Conservation (phyloP, 768 basidiomycete genomes). For the Tricholoma bakamatsutake region DNA sequence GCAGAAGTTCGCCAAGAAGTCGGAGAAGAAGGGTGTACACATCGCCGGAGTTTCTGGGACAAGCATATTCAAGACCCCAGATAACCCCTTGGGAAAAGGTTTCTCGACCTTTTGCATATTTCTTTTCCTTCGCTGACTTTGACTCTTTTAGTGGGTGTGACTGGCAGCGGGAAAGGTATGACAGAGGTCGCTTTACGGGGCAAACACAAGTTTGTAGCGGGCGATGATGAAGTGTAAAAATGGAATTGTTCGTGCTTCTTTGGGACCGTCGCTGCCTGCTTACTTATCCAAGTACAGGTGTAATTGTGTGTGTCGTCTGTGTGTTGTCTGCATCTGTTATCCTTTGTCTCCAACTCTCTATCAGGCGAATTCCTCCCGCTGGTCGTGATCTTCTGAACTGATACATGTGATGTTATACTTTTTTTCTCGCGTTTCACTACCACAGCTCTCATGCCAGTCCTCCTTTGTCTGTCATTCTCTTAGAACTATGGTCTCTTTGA, state of each 20-base stretch:
- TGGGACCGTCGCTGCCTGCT: not conserved
- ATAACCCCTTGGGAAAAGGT: constrained; percentile 86
- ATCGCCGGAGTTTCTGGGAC: constrained; percentile 86
- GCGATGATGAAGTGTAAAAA: constrained; percentile 38
- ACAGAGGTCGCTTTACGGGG: constrained; percentile 60
- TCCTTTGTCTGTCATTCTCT: constrained; percentile 8
- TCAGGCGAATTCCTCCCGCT: constrained; percentile 18
- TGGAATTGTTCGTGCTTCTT: constrained; percentile 1
- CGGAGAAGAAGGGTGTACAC: constrained; percentile 86
- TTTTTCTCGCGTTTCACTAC: constrained; percentile 17
- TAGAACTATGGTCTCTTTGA: constrained; percentile 8
- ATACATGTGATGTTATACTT: constrained; percentile 29
- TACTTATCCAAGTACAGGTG: not conserved
- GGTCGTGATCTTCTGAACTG: constrained; percentile 1
- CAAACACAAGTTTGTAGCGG: constrained; percentile 69
- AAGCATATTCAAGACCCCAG: constrained; percentile 93
- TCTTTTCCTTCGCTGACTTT: constrained; percentile 11
- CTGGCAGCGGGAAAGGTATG: constrained; percentile 87
- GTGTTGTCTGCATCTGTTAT: not conserved
- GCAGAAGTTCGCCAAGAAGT: constrained; percentile 96
- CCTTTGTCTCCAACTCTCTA: constrained; percentile 3
- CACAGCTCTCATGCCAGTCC: constrained; percentile 22
- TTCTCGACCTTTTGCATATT: constrained; percentile 19
- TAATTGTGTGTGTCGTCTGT: not conserved
- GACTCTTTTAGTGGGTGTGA: constrained; percentile 73